Percentiles rank a stretch among this genome's conserved stretches.
phyloP scores from a whole-genome alignment of 345 rosid genomes.

The Erysimum cheiranthoides region DNA sequence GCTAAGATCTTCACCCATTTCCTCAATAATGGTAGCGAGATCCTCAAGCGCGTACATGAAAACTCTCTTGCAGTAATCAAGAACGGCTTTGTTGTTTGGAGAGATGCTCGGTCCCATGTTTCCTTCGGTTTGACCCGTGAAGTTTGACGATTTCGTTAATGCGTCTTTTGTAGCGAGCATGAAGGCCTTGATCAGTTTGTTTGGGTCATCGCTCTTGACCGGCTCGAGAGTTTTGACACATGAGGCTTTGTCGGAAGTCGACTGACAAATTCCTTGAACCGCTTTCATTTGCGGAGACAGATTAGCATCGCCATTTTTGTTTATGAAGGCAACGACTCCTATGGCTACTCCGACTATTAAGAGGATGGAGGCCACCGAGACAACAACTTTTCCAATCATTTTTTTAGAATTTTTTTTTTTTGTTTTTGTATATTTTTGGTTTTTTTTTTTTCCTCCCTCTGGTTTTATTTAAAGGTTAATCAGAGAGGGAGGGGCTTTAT shows the following conservation, averaged over 20 bases:
- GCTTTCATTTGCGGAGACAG: slow-evolving; percentile 52
- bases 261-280: slow-evolving; percentile 50
- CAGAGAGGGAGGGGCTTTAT: slow-evolving; percentile 45
- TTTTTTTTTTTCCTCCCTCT: slow-evolving; percentile 34
- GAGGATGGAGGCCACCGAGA: slow-evolving; percentile 55
- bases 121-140: slow-evolving; percentile 43
- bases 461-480: slow-evolving; percentile 26
- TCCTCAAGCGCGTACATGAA: slow-evolving; percentile 45
- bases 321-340: slow-evolving; percentile 47
- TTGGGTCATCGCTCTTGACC: slow-evolving; percentile 54
- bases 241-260: slow-evolving; percentile 53
- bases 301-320: background rate
- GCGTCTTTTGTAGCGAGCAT: slow-evolving; percentile 45
- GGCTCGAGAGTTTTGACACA: slow-evolving; percentile 57
- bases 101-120: slow-evolving; percentile 39
- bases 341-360: slow-evolving; percentile 55
- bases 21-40: slow-evolving; percentile 39
- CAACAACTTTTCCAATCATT: slow-evolving; percentile 48
- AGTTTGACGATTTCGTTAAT: slow-evolving; percentile 46
- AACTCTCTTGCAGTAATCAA: slow-evolving; percentile 46
- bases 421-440: slow-evolving; percentile 4
- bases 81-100: slow-evolving; percentile 45
- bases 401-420: background rate
- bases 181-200: slow-evolving; percentile 55
- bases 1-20: slow-evolving; percentile 44